Evolutionary conservation across 768 basidiomycete genomes (phyloP).

Genomic region (Calocera cornea): DNA sequence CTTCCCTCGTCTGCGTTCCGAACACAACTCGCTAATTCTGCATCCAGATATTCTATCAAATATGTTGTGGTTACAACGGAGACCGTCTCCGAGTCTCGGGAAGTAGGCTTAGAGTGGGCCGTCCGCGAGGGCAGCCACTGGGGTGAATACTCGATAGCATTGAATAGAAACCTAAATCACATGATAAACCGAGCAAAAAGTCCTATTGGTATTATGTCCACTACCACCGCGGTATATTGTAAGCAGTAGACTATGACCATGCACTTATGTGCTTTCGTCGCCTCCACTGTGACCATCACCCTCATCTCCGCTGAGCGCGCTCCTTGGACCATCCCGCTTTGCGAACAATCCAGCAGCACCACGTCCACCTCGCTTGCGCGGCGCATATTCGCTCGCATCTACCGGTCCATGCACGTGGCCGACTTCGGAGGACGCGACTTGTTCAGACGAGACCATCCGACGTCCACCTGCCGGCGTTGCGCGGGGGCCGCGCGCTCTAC

Average conservation of each 20-base stretch:
- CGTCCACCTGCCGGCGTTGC: slow-evolving; percentile 26
- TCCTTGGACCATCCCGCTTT: slow-evolving; percentile 21
- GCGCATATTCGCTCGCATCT: slow-evolving; percentile 14
- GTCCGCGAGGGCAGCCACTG: too few relatives aligned
- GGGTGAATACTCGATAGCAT: slow-evolving; percentile 63
- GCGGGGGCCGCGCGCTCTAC: slow-evolving; percentile 38
- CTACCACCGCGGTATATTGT: neutral
- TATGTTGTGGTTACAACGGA: too few relatives aligned
- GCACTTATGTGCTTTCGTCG: neutral
- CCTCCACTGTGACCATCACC: neutral
- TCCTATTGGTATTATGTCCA: too few relatives aligned
- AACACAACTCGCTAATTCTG: slow-evolving; percentile 56
- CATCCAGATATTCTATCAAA: too few relatives aligned
- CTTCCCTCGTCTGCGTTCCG: slow-evolving; percentile 50
- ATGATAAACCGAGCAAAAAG: too few relatives aligned
- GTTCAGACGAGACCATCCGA: neutral
- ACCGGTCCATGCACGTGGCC: slow-evolving; percentile 15
- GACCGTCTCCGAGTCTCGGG: too few relatives aligned
- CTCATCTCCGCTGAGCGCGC: neutral
- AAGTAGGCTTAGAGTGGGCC: too few relatives aligned
- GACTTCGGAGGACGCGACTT: slow-evolving; percentile 5
- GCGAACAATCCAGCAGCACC: slow-evolving; percentile 31
- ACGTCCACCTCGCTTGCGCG: slow-evolving; percentile 24
- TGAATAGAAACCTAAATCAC: slow-evolving; percentile 23
- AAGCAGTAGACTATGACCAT: neutral